Evolutionary conservation across 495 filamentous ascomycete genomes (phyloP), one percentile per base, ranked within the genome.

Genomic region (Aspergillus coremiiformis): DNA sequence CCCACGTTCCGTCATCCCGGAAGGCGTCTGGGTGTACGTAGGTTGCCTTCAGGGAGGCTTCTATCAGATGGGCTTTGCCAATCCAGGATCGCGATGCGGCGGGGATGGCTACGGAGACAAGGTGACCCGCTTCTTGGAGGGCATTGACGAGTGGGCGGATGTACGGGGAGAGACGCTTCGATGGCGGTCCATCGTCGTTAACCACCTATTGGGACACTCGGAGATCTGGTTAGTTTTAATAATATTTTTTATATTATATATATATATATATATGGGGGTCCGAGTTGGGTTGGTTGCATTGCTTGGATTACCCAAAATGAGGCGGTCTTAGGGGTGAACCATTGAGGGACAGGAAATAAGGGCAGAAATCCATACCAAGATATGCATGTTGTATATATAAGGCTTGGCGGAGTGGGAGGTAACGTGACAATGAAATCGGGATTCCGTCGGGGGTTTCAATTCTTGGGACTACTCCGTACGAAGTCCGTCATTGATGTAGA

Each of bases 101-200:
- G 1, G 93, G 93, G 33, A 97, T 82, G 58, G 90, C 84, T 51
- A 97, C 90, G n/a, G 87, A 91, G 65, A 97, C 87, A 49, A 71
- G 75, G 69, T 94, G 91, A 39, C 90, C 88, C n/a, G 80, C 79
- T 33, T 69, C 57, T 71, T 93, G 80, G 53, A 98, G 85, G 24
- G 83, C 78, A 42, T 81, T 70, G 35, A 96, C 84, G 61, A 95
- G 82, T 35, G 86, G 83, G 64, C 87, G 88, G 54, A 96, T 78
- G 66, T 98, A 98, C 6, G 93, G 93, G 0, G 90, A 95, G 30
- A 90, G 86, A 57, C 85, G 79, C 29, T 79, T 75, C 43, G 86
- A 93, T 39, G 93, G 93, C 21, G 93, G 93, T 8, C 93, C 93
- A 68, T 98, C 93, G 67, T 98, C 93, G 74, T 98, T 98, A 46